These are phyloP conservation scores for Xylaria sp. DNA, from an alignment of 2,329 filamentous ascomycete species.

Conservation along the genomic window DNA sequence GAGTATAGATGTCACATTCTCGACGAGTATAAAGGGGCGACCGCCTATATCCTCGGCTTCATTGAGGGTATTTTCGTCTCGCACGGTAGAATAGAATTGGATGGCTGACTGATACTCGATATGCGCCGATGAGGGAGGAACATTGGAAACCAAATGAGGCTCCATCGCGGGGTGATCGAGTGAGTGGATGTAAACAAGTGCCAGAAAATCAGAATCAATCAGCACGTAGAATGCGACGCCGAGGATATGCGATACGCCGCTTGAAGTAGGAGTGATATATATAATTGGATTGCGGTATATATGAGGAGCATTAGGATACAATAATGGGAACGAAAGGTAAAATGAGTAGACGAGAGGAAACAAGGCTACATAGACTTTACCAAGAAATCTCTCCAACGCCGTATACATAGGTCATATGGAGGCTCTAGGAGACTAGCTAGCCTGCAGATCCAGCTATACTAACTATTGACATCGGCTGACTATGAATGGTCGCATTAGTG, in stretches of 20 bases:
- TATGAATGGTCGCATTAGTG: slow-evolving; percentile 10
- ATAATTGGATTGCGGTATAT: background rate
- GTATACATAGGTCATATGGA: too few relatives aligned
- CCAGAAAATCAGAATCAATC: background rate
- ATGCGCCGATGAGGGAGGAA: slow-evolving; percentile 13
- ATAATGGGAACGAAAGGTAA: background rate
- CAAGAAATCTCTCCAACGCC: background rate
- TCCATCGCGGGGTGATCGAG: slow-evolving; percentile 15
- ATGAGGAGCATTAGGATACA: background rate
- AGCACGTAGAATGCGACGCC: background rate
- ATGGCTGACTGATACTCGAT: slow-evolving; percentile 28
- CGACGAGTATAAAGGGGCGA: slow-evolving; percentile 22
- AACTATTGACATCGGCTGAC: background rate
- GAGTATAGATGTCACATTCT: slow-evolving; percentile 19
- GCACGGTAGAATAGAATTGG: slow-evolving; percentile 12
- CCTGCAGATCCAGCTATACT: background rate
- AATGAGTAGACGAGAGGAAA: background rate
- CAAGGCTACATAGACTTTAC: slow-evolving; percentile 12
- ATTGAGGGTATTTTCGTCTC: slow-evolving; percentile 19
- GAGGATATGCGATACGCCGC: background rate
- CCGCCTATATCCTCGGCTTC: slow-evolving; percentile 29
- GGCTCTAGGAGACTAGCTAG: background rate
- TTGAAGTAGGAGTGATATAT: background rate
- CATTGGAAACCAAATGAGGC: background rate
- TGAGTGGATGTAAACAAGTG: background rate